Evolutionary conservation across 805 yeast species (phyloP), one percentile per base, ranked within the genome.

Genomic region (Hanseniaspora thailandica): DNA sequence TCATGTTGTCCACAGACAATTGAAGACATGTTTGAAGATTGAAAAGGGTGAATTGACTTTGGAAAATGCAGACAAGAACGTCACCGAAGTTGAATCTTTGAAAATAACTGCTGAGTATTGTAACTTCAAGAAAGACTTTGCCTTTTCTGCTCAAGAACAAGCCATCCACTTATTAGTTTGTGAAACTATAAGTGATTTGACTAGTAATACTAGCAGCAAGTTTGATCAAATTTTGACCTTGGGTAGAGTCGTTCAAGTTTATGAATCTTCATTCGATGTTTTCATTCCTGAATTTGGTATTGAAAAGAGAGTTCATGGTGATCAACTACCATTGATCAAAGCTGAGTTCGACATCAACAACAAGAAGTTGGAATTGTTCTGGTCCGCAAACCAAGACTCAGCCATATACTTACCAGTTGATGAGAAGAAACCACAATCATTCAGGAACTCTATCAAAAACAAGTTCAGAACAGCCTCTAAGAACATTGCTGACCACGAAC

Each of bases 271-370:
- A 1, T 93, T 93, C 69, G 98, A 93, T 66, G 90, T 89, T 3
- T 78, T 84, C 59, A 73, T 89, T 57, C 96, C 96, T 2, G 96
- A 87, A 59, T 84, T 88, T 69, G 97, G 97, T 43, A 84, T 89
- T 60, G 97, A 89, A 65, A 89, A 89, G 68, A 76, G 97, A 62
- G 96, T 89, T 22, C 98, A 93, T 63, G 97, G 97, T 26, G 98
- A 93, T 68, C 97, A 93, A 68, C 72, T 93, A 54, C 97, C 97
- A 10, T 72, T 90, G 57, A 78, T 78, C 23, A 89, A 88, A 66
- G 97, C 97, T 5, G 97, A 93, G 66, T 93, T 84, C 65, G 89
- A 86, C 65, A 84, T 82, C 63, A 61, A 64, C 17, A 70, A 76
- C 39, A 75, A 86, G 44, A 69, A 80, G 9, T 73, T 90, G 61